Evolutionary conservation across 2,329 filamentous ascomycete genomes (phyloP).

Genomic region (Monilinia vaccinii-corymbosi): DNA sequence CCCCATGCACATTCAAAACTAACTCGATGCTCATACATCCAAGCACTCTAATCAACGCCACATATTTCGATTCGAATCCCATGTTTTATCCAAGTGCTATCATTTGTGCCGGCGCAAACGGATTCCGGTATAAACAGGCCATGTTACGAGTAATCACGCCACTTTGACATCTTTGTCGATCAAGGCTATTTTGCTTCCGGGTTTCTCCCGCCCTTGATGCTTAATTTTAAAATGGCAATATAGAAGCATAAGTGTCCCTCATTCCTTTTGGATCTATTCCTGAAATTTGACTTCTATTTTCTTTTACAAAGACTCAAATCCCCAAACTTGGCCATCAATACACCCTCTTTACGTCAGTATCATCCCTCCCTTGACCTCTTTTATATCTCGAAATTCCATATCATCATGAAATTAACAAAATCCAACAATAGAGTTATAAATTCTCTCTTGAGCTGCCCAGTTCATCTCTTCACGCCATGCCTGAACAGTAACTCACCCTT

Average conservation of each 20-base stretch:
- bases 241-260: background rate
- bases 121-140: background rate
- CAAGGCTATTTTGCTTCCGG: background rate
- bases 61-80: background rate
- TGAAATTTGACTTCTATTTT: background rate
- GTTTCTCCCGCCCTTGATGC: too few relatives aligned
- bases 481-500: background rate
- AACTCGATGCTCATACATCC: background rate
- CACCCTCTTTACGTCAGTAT: background rate
- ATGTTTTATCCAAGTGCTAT: background rate
- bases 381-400: accelerated
- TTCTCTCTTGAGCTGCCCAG: background rate
- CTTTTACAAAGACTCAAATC: background rate
- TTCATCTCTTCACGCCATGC: background rate
- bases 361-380: too few relatives aligned
- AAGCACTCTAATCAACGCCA: background rate
- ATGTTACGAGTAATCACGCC: constrained; percentile 6
- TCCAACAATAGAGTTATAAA: background rate
- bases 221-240: background rate
- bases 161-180: constrained; percentile 1
- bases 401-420: background rate
- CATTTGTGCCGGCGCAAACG: background rate
- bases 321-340: background rate
- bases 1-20: background rate
- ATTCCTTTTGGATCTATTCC: too few relatives aligned